Base-by-base conservation (phyloP, 169 alveolate species). In the Eimeria praecox region DNA sequence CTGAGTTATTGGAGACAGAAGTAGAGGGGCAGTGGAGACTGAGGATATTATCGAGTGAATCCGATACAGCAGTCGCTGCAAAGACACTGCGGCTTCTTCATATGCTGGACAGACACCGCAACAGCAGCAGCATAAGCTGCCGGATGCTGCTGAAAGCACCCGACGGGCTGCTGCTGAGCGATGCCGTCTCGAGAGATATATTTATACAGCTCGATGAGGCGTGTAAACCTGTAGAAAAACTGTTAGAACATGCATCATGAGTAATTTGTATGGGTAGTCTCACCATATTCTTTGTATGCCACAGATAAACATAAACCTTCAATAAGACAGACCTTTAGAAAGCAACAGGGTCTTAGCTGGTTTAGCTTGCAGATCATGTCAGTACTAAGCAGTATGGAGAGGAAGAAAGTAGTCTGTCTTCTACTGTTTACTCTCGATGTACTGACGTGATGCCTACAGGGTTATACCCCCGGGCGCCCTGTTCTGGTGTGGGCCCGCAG, bases 131-230 rank as follows among this genome's bases (percentile, higher is more conserved):
- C 49, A 35, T 59, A 3, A 56, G 92, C 80, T 85, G 92, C 80
- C 75, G 92, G 12, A 38, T 85, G 92, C n/a, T 56, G 75, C 69
- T 56, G 78, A 22, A 46, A 56, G 56, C 80, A 1, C 92, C 92
- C 42, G 80, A 85, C 20, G 92, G 92, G 6, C 80, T 85, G n/a
- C 42, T 85, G 38, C 78, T 85, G 56, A 59, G 92, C 42, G 92
- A 85, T n/a, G 92, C 80, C 3, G 44, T 85, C 35, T 24, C 59
- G 27, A 10, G 92, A 85, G 92, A 85, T 59, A 85, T 85, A 18
- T 85, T 85, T 33, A 27, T 59, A 33, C 80, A 52, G 42, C 80
- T 85, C 18, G 92, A 85, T 33, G 78, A 9, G 8, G 73, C 56
- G 12, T 82, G 90, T 73, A 35, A 82, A 27, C 90, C 66, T 10